phyloP scores from a whole-genome alignment of 768 basidiomycete species.

The Pulveroboletus sp. region DNA sequence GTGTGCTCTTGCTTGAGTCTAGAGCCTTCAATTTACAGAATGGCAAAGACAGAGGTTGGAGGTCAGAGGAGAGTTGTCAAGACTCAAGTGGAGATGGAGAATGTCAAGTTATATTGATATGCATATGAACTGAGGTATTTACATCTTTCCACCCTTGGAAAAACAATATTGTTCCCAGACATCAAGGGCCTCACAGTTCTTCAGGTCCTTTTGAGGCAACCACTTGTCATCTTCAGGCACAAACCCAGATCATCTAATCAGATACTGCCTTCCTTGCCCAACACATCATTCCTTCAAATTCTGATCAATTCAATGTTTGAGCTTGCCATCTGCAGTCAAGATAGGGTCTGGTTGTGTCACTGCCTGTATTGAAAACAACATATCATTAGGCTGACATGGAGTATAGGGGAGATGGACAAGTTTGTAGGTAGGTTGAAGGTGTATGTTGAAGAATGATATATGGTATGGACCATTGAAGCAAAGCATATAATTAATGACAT shows the following conservation, averaged over 20 bases:
- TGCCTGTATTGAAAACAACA: constrained; percentile 34
- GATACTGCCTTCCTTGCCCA: constrained; percentile 16
- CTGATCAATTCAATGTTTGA: background rate
- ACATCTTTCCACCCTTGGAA: too few species aligned
- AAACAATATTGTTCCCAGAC: constrained; percentile 1
- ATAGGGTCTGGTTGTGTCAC: background rate
- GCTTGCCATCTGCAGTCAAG: background rate
- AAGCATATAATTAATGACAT: constrained; percentile 45
- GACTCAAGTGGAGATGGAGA: too few species aligned
- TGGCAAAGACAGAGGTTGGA: too few species aligned
- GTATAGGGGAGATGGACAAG: constrained; percentile 20
- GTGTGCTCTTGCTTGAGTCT: too few species aligned
- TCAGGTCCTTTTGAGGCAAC: background rate
- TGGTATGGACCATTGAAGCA: constrained; percentile 30
- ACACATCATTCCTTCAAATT: constrained; percentile 3
- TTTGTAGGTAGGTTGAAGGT: constrained; percentile 25
- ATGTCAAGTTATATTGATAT: too few species aligned
- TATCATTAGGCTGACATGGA: constrained; percentile 36
- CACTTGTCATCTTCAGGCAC: constrained; percentile 7
- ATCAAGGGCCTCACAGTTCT: constrained; percentile 6
- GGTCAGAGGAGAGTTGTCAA: too few species aligned
- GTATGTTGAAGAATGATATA: constrained; percentile 22
- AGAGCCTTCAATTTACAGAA: too few species aligned
- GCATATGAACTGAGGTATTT: too few species aligned
- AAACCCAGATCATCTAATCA: constrained; percentile 18